Percentiles rank a stretch among this genome's conserved stretches.
Evolutionary conservation across 768 basidiomycete genomes (phyloP).

Genomic region (Dendrothele bispora): DNA sequence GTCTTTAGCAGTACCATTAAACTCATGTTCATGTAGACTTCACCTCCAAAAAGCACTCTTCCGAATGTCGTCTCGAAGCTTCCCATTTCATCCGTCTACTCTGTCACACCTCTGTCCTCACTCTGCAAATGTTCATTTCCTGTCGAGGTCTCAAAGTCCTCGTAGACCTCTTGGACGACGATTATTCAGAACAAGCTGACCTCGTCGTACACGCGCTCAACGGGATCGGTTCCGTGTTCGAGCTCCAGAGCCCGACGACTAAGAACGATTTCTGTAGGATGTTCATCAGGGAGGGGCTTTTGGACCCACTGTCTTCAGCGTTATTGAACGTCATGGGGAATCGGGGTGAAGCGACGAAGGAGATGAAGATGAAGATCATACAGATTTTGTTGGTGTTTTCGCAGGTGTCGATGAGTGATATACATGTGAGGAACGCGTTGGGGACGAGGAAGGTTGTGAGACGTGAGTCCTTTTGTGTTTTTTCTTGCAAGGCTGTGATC

Average conservation of each 20-base stretch:
- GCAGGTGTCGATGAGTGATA: constrained; percentile 94
- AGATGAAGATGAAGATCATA: constrained; percentile 87
- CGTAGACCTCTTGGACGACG: constrained; percentile 95
- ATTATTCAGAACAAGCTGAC: constrained; percentile 88
- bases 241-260: constrained; percentile 92
- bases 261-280: constrained; percentile 99
- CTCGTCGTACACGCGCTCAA: constrained; percentile 92
- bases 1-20: not conserved
- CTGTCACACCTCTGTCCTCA: constrained; percentile 90
- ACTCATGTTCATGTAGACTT: constrained; percentile 62
- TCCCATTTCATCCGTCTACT: constrained; percentile 92
- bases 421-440: constrained; percentile 89
- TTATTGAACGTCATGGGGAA: constrained; percentile 85
- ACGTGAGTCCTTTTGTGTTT: constrained; percentile 52
- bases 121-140: constrained; percentile 99
- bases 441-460: constrained; percentile 87
- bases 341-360: constrained; percentile 59
- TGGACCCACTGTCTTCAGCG: constrained; percentile 90
- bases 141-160: constrained; percentile 94
- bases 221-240: constrained; percentile 94
- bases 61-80: constrained; percentile 92
- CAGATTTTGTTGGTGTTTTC: constrained; percentile 89
- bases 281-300: constrained; percentile 93
- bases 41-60: constrained; percentile 90
- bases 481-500: constrained; percentile 1